Percentiles rank a stretch among this genome's conserved stretches.
Evolutionary conservation across 2,329 filamentous ascomycete species (phyloP).

Genomic region (Hymenoscyphus fructigenus): DNA sequence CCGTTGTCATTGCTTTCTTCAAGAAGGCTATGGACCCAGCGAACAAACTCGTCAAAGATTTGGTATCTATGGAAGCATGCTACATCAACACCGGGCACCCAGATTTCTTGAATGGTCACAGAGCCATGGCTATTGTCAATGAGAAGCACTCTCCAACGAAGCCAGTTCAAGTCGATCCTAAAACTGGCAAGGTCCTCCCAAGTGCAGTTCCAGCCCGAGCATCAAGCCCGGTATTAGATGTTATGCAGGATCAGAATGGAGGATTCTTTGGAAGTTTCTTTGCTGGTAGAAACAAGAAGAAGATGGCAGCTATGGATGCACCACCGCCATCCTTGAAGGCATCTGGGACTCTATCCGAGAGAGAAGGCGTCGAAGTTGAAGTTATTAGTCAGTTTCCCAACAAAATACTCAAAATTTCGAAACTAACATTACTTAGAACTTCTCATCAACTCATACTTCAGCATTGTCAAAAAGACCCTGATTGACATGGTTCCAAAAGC

Average conservation of each 20-base stretch:
- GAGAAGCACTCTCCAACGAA: constrained; percentile 80
- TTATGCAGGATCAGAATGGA: constrained; percentile 56
- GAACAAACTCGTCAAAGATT: constrained; percentile 91
- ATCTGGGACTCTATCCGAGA: constrained; percentile 88
- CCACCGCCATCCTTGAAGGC: constrained; percentile 92
- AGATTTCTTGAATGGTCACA: constrained; percentile 94
- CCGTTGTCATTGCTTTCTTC: constrained; percentile 90
- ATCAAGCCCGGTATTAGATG: constrained; percentile 67
- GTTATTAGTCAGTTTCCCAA: constrained; percentile 77
- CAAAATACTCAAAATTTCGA: background rate
- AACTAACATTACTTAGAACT: constrained; percentile 61
- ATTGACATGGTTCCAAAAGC: constrained; percentile 99
- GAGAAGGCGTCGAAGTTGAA: constrained; percentile 93
- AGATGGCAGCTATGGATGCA: constrained; percentile 99
- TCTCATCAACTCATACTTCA: constrained; percentile 94
- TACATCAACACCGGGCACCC: constrained; percentile 99
- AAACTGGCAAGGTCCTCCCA: constrained; percentile 92
- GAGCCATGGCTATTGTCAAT: constrained; percentile 97
- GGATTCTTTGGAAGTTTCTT: constrained; percentile 99
- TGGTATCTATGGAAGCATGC: constrained; percentile 93
- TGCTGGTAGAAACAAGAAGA: constrained; percentile 99
- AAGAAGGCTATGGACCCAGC: constrained; percentile 98
- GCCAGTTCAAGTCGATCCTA: constrained; percentile 94
- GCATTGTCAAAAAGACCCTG: constrained; percentile 97
- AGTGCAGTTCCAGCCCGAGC: constrained; percentile 65